Percentiles rank a stretch among this genome's conserved stretches.
These are phyloP conservation scores for Naganishia albida DNA, from an alignment of 1,284 basidiomycete species.

Conservation along the genomic window DNA sequence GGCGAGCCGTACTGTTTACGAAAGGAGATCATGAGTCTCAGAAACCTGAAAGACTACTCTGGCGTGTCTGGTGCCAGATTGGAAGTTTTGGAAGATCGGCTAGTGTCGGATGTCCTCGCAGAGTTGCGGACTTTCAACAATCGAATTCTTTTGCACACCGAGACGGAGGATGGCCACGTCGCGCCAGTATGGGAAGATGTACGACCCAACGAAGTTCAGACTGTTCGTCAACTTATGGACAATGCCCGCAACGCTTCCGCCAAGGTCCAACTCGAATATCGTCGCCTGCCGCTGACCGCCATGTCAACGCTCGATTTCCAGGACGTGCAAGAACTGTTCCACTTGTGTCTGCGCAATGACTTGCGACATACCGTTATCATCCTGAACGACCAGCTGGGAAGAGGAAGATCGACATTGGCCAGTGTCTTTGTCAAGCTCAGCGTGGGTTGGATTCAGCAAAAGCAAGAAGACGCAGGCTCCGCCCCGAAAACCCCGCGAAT, in stretches of 20 bases:
- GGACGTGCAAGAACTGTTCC: constrained; percentile 69
- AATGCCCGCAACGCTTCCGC: constrained; percentile 55
- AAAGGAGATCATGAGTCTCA: constrained; percentile 46
- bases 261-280: constrained; percentile 69
- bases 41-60: constrained; percentile 70
- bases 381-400: constrained; percentile 93
- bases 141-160: constrained; percentile 84
- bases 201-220: constrained; percentile 71
- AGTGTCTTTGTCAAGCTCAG: constrained; percentile 86
- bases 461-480: constrained; percentile 24
- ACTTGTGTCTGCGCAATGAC: constrained; percentile 75
- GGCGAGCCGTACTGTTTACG: constrained; percentile 57
- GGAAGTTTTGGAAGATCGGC: constrained; percentile 85
- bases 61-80: constrained; percentile 85
- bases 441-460: constrained; percentile 70
- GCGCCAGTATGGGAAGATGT: constrained; percentile 96
- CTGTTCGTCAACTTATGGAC: constrained; percentile 88
- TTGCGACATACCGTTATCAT: constrained; percentile 75
- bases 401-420: constrained; percentile 88
- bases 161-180: constrained; percentile 82
- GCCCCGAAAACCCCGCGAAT: constrained; percentile 35
- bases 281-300: constrained; percentile 84
- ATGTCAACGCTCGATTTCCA: constrained; percentile 59
- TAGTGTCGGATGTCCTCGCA: constrained; percentile 83
- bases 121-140: constrained; percentile 84